Evolutionary conservation across 257 asterid species (phyloP).

Genomic region (Echium plantagineum): DNA sequence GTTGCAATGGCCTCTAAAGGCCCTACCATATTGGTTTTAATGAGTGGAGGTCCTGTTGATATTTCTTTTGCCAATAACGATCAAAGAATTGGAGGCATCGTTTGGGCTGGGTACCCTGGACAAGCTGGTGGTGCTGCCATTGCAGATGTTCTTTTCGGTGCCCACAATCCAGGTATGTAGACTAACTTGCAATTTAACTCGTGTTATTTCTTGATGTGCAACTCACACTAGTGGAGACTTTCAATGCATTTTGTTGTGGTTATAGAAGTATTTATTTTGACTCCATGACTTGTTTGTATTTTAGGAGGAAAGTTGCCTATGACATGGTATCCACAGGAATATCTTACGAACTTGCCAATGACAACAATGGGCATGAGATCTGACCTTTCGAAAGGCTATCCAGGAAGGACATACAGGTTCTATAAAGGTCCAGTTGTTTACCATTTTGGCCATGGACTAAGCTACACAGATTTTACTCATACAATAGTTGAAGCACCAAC

Average conservation of each 20-base stretch:
- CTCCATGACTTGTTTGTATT: not conserved
- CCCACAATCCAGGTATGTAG: conserved; percentile 63
- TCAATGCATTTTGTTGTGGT: not conserved
- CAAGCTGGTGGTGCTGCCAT: conserved; percentile 80
- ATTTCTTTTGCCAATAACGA: conserved; percentile 55
- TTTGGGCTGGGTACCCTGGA: conserved; percentile 87
- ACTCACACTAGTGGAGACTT: no score
- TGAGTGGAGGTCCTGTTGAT: conserved; percentile 88
- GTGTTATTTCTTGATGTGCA: no score
- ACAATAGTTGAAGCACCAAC: conserved; percentile 42
- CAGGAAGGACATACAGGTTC: conserved; percentile 68
- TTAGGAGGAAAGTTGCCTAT: conserved; percentile 80
- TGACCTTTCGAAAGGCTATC: conserved; percentile 42
- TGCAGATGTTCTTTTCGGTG: conserved; percentile 63
- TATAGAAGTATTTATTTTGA: not conserved
- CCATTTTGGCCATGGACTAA: conserved; percentile 72
- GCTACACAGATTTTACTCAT: conserved; percentile 60
- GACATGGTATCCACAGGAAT: conserved; percentile 88
- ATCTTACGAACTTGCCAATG: conserved; percentile 58
- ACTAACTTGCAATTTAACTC: not conserved
- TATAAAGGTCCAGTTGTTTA: conserved; percentile 62
- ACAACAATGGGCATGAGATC: conserved; percentile 69
- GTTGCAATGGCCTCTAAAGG: conserved; percentile 61
- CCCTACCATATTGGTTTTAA: conserved; percentile 48
- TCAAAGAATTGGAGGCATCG: conserved; percentile 42